A percentile compares a stretch with the other conserved stretches of the same genome.
Conservation (phyloP, 1,284 basidiomycete genomes). For the Cronartium ribicola region DNA sequence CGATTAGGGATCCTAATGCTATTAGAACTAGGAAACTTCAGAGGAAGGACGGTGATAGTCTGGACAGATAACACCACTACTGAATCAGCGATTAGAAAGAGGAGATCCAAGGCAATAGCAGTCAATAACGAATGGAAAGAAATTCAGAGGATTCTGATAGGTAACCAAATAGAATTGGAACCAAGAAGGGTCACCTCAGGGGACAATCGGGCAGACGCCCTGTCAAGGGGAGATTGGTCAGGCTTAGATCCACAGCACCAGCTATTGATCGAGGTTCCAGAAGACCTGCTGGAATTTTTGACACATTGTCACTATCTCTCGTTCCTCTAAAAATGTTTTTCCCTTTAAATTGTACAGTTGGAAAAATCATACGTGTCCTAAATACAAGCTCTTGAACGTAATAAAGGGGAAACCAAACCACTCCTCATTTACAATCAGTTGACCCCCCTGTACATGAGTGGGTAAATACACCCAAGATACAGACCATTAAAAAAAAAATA, state of each 20-base stretch:
- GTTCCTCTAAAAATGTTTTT: neutral
- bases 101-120: neutral
- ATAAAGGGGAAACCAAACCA: neutral
- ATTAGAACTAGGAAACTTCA: neutral
- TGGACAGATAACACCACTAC: neutral
- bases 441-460: neutral
- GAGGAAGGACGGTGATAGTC: neutral
- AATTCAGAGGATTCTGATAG: neutral
- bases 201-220: neutral
- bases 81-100: neutral
- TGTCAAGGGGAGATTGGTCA: neutral
- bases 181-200: slow-evolving; percentile 7
- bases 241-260: neutral
- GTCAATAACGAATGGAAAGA: slow-evolving; percentile 5
- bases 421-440: neutral
- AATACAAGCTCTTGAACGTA: too few species aligned
- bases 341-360: neutral
- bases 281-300: neutral
- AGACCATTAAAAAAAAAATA: neutral
- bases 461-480: neutral
- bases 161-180: neutral
- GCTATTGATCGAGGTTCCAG: neutral
- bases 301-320: neutral
- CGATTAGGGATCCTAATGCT: neutral
- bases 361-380: too few species aligned